These are phyloP conservation scores for Fusarium torreyae DNA, from an alignment of 2,329 filamentous ascomycete species.

Conservation along the genomic window DNA sequence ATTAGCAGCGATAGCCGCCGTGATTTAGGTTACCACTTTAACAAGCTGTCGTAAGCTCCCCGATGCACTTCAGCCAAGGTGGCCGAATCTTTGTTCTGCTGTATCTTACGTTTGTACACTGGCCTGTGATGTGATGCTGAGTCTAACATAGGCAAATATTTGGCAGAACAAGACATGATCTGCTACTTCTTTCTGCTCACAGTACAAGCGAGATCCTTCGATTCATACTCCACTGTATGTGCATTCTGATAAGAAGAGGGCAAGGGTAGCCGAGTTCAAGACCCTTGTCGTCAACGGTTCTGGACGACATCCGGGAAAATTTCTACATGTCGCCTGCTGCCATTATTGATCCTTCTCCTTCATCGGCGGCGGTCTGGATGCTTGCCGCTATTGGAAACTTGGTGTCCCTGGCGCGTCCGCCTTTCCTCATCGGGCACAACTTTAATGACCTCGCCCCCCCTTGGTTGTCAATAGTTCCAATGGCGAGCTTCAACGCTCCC, in stretches of 20 bases:
- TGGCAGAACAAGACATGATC: neutral
- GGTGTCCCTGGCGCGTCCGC: slow-evolving; percentile 11
- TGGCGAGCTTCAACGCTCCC: slow-evolving; percentile 26
- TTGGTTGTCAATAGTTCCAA: slow-evolving; percentile 40
- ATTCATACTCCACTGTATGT: slow-evolving; percentile 1
- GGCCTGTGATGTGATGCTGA: neutral
- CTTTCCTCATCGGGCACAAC: slow-evolving; percentile 36
- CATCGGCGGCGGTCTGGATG: slow-evolving; percentile 36
- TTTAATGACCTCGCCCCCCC: slow-evolving; percentile 40
- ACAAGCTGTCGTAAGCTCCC: slow-evolving; percentile 31
- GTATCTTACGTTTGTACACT: slow-evolving; percentile 16
- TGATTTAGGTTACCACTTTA: slow-evolving; percentile 28
- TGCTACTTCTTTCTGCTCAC: neutral
- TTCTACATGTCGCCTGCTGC: slow-evolving; percentile 30
- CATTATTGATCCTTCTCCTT: slow-evolving; percentile 25
- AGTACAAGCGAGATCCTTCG: neutral
- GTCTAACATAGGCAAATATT: slow-evolving; percentile 9
- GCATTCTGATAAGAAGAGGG: neutral
- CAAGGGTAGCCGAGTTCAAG: slow-evolving; percentile 8
- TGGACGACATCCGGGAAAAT: slow-evolving; percentile 29
- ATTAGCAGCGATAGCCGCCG: slow-evolving; percentile 32
- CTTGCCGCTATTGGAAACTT: slow-evolving; percentile 42
- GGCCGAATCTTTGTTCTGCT: slow-evolving; percentile 27
- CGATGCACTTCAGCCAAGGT: slow-evolving; percentile 7
- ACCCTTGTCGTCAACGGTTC: slow-evolving; percentile 27